Evolutionary conservation across 176 grass and related monocot genomes (phyloP).

Genomic region (Pharus latifolius): DNA sequence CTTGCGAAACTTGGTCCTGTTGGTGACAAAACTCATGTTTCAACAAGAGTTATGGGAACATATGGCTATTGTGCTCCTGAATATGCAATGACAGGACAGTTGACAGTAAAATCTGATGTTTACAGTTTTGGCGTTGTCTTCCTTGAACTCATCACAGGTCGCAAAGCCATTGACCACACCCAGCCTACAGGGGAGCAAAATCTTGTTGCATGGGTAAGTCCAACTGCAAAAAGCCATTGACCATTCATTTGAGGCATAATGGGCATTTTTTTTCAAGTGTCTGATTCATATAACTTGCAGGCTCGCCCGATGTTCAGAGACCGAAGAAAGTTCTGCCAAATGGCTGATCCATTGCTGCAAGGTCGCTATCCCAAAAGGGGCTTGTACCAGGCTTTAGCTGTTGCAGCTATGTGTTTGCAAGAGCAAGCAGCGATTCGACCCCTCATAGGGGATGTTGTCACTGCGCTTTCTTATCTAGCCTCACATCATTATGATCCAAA

Average conservation of each 20-base stretch:
- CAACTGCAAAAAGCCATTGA: background rate
- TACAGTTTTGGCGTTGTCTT: constrained; percentile 99
- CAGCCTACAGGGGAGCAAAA: constrained; percentile 65
- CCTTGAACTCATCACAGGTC: constrained; percentile 90
- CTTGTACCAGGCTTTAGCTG: constrained; percentile 83
- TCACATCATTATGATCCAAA: constrained; percentile 72
- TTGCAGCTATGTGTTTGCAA: constrained; percentile 98
- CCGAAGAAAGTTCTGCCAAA: constrained; percentile 75
- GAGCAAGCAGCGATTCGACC: constrained; percentile 71
- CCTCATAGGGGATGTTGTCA: constrained; percentile 89
- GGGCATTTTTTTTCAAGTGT: background rate
- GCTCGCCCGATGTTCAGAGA: constrained; percentile 89
- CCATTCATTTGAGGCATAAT: background rate
- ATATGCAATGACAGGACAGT: constrained; percentile 99
- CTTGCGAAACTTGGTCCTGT: constrained; percentile 98
- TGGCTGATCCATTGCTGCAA: constrained; percentile 71
- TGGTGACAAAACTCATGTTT: constrained; percentile 94
- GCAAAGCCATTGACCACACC: constrained; percentile 79
- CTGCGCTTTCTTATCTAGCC: constrained; percentile 83
- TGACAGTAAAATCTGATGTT: constrained; percentile 94
- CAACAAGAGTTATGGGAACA: constrained; percentile 97
- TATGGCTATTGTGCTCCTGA: constrained; percentile 99
- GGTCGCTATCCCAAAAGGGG: constrained; percentile 72
- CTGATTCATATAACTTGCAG: constrained; percentile 40
- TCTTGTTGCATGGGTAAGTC: constrained; percentile 90